phyloP scores from a whole-genome alignment of 2,329 filamentous ascomycete genomes.

The Pyricularia sp. region DNA sequence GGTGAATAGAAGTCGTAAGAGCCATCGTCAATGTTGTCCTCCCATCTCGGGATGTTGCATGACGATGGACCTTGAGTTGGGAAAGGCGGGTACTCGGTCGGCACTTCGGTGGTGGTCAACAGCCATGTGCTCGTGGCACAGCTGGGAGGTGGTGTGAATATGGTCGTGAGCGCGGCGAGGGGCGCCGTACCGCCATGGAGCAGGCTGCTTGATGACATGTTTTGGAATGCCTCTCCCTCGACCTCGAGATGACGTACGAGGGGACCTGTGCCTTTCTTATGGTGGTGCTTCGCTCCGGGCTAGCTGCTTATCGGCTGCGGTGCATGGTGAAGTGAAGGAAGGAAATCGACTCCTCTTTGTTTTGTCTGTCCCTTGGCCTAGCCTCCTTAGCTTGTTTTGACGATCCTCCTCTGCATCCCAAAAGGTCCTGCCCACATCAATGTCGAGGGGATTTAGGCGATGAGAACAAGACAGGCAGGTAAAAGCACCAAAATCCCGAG shows the following conservation, averaged over 20 bases:
- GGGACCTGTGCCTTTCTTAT: background rate
- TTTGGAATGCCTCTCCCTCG: background rate
- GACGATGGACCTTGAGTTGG: conserved; percentile 16
- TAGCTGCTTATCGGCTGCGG: background rate
- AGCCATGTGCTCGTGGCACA: conserved; percentile 28
- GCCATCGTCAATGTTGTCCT: conserved; percentile 17
- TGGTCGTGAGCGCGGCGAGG: conserved; percentile 27
- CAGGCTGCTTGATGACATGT: background rate
- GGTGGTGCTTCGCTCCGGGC: background rate
- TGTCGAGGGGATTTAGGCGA: background rate
- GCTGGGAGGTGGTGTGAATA: conserved; percentile 25
- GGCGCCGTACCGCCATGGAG: conserved; percentile 17
- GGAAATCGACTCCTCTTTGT: background rate
- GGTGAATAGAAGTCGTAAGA: conserved; percentile 24
- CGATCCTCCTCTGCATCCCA: background rate
- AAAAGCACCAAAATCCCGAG: background rate
- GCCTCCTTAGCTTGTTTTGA: background rate
- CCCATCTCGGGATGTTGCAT: conserved; percentile 27
- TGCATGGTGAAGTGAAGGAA: background rate
- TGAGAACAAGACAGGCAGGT: background rate
- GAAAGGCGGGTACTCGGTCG: conserved; percentile 25
- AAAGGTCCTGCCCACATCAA: background rate
- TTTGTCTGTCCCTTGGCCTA: background rate
- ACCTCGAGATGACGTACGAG: background rate
- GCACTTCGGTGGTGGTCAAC: conserved; percentile 26